Evolutionary conservation across 75 land plant genomes (phyloP).

Genomic region (Cryptomeria japonica): DNA sequence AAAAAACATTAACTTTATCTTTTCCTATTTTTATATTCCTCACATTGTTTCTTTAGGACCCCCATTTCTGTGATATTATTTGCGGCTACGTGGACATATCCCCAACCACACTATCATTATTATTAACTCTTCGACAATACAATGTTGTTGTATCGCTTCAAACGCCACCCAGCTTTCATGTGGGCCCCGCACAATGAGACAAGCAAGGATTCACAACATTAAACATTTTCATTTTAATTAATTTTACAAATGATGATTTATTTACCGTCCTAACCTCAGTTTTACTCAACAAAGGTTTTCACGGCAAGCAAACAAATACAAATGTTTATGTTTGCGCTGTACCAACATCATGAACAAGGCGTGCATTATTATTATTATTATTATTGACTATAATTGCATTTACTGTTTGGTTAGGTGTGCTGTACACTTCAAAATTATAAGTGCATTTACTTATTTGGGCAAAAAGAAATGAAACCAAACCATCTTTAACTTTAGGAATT

Average conservation of each 20-base stretch:
- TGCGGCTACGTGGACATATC: not conserved
- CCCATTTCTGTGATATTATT: not conserved
- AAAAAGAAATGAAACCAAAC: too few species aligned
- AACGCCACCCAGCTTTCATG: too few species aligned
- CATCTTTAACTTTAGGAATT: too few species aligned
- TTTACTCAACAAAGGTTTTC: not conserved
- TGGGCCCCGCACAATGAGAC: too few species aligned
- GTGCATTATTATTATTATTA: not conserved
- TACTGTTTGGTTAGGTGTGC: not conserved
- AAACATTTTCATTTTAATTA: too few species aligned
- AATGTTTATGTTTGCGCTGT: too few species aligned
- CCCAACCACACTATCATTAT: not conserved
- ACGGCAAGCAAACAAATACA: not conserved
- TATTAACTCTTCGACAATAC: too few species aligned
- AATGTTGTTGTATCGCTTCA: too few species aligned
- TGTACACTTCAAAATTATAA: not conserved
- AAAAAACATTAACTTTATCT: not conserved
- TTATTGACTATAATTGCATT: too few species aligned
- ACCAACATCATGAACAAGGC: not conserved
- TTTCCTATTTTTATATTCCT: not conserved
- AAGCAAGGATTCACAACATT: too few species aligned
- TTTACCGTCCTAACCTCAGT: not conserved
- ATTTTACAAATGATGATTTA: too few species aligned
- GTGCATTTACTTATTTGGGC: too few species aligned
- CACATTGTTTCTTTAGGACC: not conserved